Evolutionary conservation across 78 protist genomes (phyloP), one percentile per base, ranked within the genome.

Genomic region (Isochrysis galbana): DNA sequence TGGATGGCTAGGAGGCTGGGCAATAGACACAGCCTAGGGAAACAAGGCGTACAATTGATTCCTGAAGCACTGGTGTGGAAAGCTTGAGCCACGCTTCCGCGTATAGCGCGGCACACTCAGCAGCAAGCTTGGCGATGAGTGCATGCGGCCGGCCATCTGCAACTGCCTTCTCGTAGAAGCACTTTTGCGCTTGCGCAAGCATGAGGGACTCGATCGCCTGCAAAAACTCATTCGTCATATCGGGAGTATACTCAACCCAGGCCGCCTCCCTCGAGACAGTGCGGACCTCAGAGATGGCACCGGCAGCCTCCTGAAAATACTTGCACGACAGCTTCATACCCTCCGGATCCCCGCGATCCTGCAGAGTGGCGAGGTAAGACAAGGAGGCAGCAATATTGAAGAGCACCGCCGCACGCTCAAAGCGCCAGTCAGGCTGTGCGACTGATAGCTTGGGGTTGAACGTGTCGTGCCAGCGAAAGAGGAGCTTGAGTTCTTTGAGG

Each of bases 141-240:
- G 34, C 4, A 25, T 1, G 25, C 42, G 42, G 17, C 44, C 1
- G 14, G 82, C 42, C 42, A 26, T 72, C 82, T 4, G 14, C 23
- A 5, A 4, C 44, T 25, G 82, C 82, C 82, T 72, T 72, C 42
- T 72, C 82, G 82, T 72, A 72, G 44, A 72, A 72, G 82, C 82
- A 72, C 82, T 72, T 72, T 29, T 36, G 39, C 82, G 82, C 77
- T 36, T 72, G 82, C 19, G 82, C 82, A 42, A 72, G 82, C 82
- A 72, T 72, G 25, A 72, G 39, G n/a, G 14, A 5, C 42, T 19
- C 25, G 34, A 72, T 3, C 17, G 44, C 4, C 44, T 72, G 45
- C 45, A 72, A 42, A 19, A 29, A 36, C 29, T 72, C 82, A 19
- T 2, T 0, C 10, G 82, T 11, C 17, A 72, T 0, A 42, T 72